A percentile compares a stretch with the other conserved stretches of the same genome.
Evolutionary conservation across 805 yeast genomes (phyloP).

Genomic region (Ogataea minuta): DNA sequence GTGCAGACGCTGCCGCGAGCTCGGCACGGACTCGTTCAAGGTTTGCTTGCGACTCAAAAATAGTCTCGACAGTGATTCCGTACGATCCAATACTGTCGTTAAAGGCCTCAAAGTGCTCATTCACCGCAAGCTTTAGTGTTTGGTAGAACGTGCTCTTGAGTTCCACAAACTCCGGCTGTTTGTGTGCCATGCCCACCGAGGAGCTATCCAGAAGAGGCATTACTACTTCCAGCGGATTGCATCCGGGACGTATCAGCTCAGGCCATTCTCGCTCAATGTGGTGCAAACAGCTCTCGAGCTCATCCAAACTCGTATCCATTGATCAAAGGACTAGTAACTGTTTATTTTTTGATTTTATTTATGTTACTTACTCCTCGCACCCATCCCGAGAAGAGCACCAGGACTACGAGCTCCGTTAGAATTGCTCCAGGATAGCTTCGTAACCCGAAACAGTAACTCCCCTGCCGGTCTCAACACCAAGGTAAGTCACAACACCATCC

Average conservation of each 20-base stretch:
- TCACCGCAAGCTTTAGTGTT: constrained; percentile 67
- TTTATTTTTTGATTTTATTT: constrained; percentile 3
- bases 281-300: constrained; percentile 18
- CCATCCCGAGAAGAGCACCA: too few species aligned
- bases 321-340: not conserved
- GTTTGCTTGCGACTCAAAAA: constrained; percentile 58
- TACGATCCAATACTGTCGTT: constrained; percentile 84
- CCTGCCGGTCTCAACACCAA: constrained; percentile 43
- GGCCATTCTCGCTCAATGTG: constrained; percentile 30
- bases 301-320: constrained; percentile 22
- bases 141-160: constrained; percentile 55
- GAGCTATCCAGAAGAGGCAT: constrained; percentile 79
- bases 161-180: constrained; percentile 61
- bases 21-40: constrained; percentile 22
- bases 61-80: constrained; percentile 61
- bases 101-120: constrained; percentile 78
- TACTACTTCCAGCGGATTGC: constrained; percentile 85
- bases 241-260: constrained; percentile 46
- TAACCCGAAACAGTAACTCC: constrained; percentile 46
- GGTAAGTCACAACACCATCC: constrained; percentile 32
- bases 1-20: constrained; percentile 20
- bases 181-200: constrained; percentile 86
- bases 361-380: not conserved
- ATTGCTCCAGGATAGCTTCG: constrained; percentile 38
- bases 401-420: constrained; percentile 7